Evolutionary conservation across 768 basidiomycete species (phyloP).

Genomic region (Trametes meyenii): DNA sequence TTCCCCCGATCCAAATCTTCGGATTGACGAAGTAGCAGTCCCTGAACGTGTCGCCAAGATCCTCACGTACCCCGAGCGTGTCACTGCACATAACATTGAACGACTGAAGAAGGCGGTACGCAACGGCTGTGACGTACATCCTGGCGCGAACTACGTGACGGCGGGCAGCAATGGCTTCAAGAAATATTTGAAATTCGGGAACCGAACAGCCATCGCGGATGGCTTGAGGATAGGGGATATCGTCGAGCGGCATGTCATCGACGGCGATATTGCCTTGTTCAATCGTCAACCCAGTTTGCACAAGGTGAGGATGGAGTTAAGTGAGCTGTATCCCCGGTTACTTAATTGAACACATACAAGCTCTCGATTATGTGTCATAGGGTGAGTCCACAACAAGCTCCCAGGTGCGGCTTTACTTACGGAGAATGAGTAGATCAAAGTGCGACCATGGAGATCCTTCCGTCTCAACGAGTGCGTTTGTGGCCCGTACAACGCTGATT

Average conservation of each 20-base stretch:
- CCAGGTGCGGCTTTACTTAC: neutral
- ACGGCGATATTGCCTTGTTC: constrained; percentile 96
- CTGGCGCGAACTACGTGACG: constrained; percentile 94
- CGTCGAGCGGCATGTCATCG: constrained; percentile 92
- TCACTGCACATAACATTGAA: constrained; percentile 89
- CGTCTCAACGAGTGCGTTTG: constrained; percentile 99
- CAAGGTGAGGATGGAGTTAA: constrained; percentile 54
- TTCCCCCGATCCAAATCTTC: constrained; percentile 97
- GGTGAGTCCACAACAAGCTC: constrained; percentile 42
- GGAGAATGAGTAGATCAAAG: constrained; percentile 60
- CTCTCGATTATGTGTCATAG: constrained; percentile 99
- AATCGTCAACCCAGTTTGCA: constrained; percentile 99
- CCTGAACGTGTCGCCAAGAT: constrained; percentile 95
- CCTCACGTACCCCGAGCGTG: constrained; percentile 94
- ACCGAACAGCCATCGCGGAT: constrained; percentile 78
- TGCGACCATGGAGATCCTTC: constrained; percentile 97
- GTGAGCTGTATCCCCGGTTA: neutral
- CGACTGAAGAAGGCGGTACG: constrained; percentile 72
- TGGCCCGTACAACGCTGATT: constrained; percentile 98
- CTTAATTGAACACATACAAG: constrained; percentile 48
- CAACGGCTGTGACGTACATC: constrained; percentile 89
- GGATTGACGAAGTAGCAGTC: constrained; percentile 98
- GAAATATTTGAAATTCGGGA: constrained; percentile 88
- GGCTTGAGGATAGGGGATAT: constrained; percentile 84
- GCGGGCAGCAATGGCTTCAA: constrained; percentile 78